These are phyloP conservation scores for Hypoxylon sp. DNA, from an alignment of 2,329 filamentous ascomycete species.

Conservation along the genomic window DNA sequence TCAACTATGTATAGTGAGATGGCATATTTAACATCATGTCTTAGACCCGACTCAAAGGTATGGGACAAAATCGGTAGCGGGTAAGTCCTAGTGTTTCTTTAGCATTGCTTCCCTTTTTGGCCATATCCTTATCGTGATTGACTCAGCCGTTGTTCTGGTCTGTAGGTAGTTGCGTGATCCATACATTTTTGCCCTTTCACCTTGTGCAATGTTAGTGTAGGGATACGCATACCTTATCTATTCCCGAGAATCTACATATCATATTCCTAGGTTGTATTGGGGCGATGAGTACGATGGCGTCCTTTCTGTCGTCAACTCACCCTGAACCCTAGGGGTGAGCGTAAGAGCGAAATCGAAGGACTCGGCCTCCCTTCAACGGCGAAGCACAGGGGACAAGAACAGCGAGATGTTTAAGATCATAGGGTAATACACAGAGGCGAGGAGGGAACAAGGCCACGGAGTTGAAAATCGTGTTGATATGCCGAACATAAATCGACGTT, in stretches of 20 bases:
- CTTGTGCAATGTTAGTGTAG: neutral
- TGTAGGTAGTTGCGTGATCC: neutral
- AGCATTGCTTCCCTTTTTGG: neutral
- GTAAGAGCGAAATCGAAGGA: neutral
- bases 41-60: neutral
- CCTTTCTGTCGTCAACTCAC: neutral
- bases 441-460: neutral
- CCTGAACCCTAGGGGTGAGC: neutral
- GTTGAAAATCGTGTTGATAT: slow-evolving; percentile 26
- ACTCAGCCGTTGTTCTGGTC: neutral
- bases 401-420: neutral
- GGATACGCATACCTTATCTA: neutral
- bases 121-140: neutral
- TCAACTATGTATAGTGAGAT: neutral
- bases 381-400: neutral
- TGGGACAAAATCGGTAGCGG: neutral
- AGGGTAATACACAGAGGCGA: neutral
- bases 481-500: slow-evolving; percentile 27
- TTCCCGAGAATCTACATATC: neutral
- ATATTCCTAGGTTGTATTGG: neutral
- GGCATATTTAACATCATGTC: neutral
- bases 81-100: neutral
- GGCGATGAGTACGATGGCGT: neutral
- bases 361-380: neutral
- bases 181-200: neutral